A percentile compares a stretch with the other conserved stretches of the same genome.
phyloP scores from a whole-genome alignment of 1,284 basidiomycete species.

The Phlebopus sp. region DNA sequence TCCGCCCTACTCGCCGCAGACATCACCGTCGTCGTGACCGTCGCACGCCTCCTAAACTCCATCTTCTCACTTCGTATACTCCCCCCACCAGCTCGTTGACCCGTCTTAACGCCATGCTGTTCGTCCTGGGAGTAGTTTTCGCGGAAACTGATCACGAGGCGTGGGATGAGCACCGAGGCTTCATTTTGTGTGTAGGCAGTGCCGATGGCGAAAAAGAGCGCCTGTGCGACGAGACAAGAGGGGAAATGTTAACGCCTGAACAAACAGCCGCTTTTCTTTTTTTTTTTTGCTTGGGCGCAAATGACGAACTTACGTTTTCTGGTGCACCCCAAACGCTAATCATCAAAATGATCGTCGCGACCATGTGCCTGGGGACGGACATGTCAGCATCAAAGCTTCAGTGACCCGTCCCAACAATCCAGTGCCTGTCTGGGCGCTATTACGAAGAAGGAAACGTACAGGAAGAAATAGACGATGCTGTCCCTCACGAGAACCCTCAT shows the following conservation, averaged over 20 bases:
- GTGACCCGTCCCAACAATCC: no score
- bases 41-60: constrained; percentile 8
- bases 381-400: no score
- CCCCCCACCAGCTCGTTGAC: not conserved
- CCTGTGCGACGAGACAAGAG: constrained; percentile 1
- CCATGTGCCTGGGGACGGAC: constrained; percentile 12
- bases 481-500: constrained; percentile 18
- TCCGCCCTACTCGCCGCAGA: not conserved
- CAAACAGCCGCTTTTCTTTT: no score
- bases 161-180: constrained; percentile 14
- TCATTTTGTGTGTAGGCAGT: constrained; percentile 18
- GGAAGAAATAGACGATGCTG: constrained; percentile 18
- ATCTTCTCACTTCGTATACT: constrained; percentile 5
- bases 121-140: constrained; percentile 10
- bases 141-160: constrained; percentile 20
- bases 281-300: not conserved
- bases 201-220: constrained; percentile 11
- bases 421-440: no score
- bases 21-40: constrained; percentile 8
- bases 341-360: constrained; percentile 16
- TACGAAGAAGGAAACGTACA: constrained; percentile 10
- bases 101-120: not conserved
- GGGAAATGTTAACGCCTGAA: no score
- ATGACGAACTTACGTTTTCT: constrained; percentile 12
- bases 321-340: constrained; percentile 18